Conservation (phyloP, 345 rosid genomes). For the Euphorbia peplus region DNA sequence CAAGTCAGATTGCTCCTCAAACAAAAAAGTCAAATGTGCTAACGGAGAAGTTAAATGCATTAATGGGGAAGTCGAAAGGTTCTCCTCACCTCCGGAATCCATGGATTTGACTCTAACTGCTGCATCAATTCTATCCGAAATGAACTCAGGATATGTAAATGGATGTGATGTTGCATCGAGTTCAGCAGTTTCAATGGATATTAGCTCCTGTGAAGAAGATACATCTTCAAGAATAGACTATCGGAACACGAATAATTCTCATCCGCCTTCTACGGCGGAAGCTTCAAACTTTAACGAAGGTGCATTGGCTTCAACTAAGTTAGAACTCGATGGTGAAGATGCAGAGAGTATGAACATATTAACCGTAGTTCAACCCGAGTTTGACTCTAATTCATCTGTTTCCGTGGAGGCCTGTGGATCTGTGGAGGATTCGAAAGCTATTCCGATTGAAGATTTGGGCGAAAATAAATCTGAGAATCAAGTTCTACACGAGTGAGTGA, state of each 20-base stretch:
- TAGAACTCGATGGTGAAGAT: conserved; percentile 7
- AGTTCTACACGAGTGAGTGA: conserved; percentile 13
- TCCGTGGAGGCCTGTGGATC: conserved; percentile 10
- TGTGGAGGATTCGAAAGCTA: conserved; percentile 12
- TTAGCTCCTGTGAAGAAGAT: conserved; percentile 25
- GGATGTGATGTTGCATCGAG: neutral
- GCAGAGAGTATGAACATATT: neutral
- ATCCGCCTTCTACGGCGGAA: neutral
- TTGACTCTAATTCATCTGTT: conserved; percentile 21
- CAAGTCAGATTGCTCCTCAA: conserved; percentile 26
- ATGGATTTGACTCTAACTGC: conserved; percentile 11
- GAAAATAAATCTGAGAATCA: conserved; percentile 4
- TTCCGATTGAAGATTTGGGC: conserved; percentile 12
- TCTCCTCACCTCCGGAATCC: conserved; percentile 17
- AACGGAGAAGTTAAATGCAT: conserved; percentile 4
- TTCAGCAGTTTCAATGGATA: conserved; percentile 22
- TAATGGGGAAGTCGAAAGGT: conserved; percentile 1
- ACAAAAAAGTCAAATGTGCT: neutral
- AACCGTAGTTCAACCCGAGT: conserved; percentile 3
- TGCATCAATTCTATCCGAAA: conserved; percentile 13
- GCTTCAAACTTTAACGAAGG: neutral
- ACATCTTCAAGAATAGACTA: conserved; percentile 20
- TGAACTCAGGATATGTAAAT: conserved; percentile 16
- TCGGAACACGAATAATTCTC: neutral
- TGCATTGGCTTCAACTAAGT: neutral